These are phyloP conservation scores for Clarireedia paspali DNA, from an alignment of 2,329 filamentous ascomycete species.

Conservation along the genomic window DNA sequence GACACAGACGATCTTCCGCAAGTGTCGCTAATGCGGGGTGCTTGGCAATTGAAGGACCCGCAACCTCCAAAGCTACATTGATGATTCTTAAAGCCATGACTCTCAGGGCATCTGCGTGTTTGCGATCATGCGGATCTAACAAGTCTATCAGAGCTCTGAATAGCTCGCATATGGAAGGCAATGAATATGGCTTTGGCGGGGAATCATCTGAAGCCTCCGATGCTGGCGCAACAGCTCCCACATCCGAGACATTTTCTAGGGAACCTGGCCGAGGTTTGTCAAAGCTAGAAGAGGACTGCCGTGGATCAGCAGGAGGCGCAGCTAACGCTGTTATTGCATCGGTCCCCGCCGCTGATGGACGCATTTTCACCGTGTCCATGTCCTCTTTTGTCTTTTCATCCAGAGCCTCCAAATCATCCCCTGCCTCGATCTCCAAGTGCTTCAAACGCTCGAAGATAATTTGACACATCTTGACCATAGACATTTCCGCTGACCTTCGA, in stretches of 20 bases:
- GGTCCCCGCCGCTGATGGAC: conserved; percentile 63
- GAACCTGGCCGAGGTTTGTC: conserved; percentile 30
- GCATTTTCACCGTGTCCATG: conserved; percentile 75
- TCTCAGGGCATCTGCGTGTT: conserved; percentile 89
- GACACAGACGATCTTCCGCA: conserved; percentile 88
- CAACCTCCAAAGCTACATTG: conserved; percentile 92
- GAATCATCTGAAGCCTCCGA: conserved; percentile 32
- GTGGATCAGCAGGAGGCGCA: conserved; percentile 32
- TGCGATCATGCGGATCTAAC: conserved; percentile 83
- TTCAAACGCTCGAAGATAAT: conserved; percentile 94
- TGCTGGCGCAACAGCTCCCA: conserved; percentile 19
- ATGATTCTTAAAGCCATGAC: conserved; percentile 97
- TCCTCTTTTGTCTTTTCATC: conserved; percentile 61
- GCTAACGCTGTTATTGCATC: conserved; percentile 47
- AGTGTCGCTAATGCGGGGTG: conserved; percentile 82
- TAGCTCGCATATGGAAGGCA: conserved; percentile 89
- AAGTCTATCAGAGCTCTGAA: conserved; percentile 92
- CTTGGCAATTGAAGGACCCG: conserved; percentile 86
- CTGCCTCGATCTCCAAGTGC: conserved; percentile 70
- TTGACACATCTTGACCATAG: conserved; percentile 98
- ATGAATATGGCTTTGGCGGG: conserved; percentile 77
- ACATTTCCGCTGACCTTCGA: conserved; percentile 84
- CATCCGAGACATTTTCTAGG: conserved; percentile 21
- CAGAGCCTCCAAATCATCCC: conserved; percentile 56
- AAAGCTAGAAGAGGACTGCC: conserved; percentile 35